Percentiles rank a stretch among this genome's conserved stretches.
These are phyloP conservation scores for Fraxinus xanthoxyloides DNA, from an alignment of 305 asterid species.

Conservation along the genomic window DNA sequence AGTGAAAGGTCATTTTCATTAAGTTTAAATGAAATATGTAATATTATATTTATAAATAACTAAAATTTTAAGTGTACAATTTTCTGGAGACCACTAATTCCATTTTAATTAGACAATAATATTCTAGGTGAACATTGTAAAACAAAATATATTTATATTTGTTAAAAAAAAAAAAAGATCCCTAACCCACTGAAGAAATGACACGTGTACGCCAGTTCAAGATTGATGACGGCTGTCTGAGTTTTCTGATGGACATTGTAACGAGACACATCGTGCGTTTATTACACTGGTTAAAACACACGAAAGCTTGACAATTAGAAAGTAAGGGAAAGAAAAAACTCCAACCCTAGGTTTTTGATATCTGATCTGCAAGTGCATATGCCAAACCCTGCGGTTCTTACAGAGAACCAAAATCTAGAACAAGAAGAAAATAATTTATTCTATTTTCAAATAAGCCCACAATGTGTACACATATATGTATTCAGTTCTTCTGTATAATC, in stretches of 20 bases:
- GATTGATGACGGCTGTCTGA: slow-evolving; percentile 2
- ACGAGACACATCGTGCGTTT: neutral
- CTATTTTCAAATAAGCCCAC: slow-evolving; percentile 1
- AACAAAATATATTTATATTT: neutral
- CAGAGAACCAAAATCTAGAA: slow-evolving; percentile 30
- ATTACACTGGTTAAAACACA: slow-evolving; percentile 28
- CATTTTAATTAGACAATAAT: neutral
- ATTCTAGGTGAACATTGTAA: neutral
- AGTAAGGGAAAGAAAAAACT: neutral
- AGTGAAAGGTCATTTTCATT: neutral
- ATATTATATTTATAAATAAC: neutral
- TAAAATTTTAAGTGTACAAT: neutral
- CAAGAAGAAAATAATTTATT: neutral
- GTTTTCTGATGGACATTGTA: slow-evolving; percentile 14
- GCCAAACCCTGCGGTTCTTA: slow-evolving; percentile 27
- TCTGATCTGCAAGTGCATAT: slow-evolving; percentile 30
- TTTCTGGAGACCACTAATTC: neutral
- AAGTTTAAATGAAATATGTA: neutral
- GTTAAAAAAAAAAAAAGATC: neutral
- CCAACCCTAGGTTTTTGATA: slow-evolving; percentile 35
- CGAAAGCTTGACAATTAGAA: slow-evolving; percentile 13
- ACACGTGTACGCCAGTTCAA: neutral
- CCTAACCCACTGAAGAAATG: neutral
- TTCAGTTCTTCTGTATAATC: slow-evolving; percentile 23
- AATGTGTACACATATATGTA: neutral